Evolutionary conservation across 345 rosid species (phyloP), one percentile per base, ranked within the genome.

Genomic region (Bruguiera sexangula): DNA sequence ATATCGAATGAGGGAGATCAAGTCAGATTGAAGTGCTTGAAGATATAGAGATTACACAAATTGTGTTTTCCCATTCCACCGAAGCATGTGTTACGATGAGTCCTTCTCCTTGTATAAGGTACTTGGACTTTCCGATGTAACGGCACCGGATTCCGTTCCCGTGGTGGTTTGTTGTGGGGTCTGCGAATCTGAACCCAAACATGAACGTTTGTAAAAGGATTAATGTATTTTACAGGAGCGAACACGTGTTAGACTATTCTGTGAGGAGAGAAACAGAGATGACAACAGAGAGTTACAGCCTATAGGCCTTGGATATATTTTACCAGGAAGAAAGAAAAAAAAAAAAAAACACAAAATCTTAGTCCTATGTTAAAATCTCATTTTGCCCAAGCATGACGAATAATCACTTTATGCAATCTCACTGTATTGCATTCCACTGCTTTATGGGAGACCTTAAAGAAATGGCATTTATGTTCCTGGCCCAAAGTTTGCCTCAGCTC

Each of bases 11-110:
- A 59, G 69, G 69, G 69, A 62, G 59, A 58, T 43, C 4, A 22
- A 56, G 3, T 10, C 29, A 7, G 27, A 9, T 26, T 55, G 53
- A 55, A 27, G 76, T 52, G 22, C 65, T 66, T 56, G 65, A 78
- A 82, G 64, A 70, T 69, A 83, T 79, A 69, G 76, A 76, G 85
- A 82, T 85, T 86, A 76, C 83, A 86, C 85, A 67, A 77, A 65
- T 68, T 60, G 46, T 39, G 62, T 36, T 76, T 67, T 19, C 54
- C 37, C 37, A 34, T 7, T 34, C 37, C 54, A 36, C 39, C 18
- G 15, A 65, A n/a, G 31, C 37, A 54, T 51, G 26, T 75, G 7
- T 34, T 69, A 22, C 63, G 22, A 22, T 54, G 66, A 57, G 37
- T 34, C 66, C 63, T 64, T 8, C 22, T 8, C 24, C n/a, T 1